Base-by-base conservation (phyloP, 1,284 basidiomycete genomes). In the Ceraceosorus bombacis region DNA sequence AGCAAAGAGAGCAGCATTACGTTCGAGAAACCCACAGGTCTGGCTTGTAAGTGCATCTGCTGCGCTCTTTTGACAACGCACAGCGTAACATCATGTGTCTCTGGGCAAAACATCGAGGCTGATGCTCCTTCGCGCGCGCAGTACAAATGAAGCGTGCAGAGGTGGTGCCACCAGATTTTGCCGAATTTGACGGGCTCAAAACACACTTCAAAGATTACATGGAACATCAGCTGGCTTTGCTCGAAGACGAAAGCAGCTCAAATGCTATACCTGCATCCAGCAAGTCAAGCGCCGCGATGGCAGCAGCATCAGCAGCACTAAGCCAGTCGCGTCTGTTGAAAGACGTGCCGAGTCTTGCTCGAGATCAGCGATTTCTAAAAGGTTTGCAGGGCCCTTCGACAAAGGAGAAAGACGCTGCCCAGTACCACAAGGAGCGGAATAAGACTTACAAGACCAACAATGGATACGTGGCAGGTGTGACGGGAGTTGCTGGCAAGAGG, bases 21-120 rank as follows among this genome's bases (percentile, higher is more conserved):
- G 8, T 97, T 97, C 69, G 94, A 97, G 73, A 98, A 97, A 78
- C 89, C 92, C 0, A 93, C 92, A 0, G 90, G 92, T 36, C 84
- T 99, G 15, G 91, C 73, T 17, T 57, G 74, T 78, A 40, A 57
- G 71, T 27, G 27, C 27, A 27, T 27, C 27, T 27, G 27, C 27
- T 27, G 27, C 27, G 27, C 27, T 27, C 3, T 27, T 3, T 27
- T 27, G 27, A 27, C 27, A 27, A 27, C 27, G 27, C 27, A 27
- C 27, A 27, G 27, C 27, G 27, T 27, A 27, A 27, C 2, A 27
- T 27, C 27, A 27, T 27, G 27, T 27, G 27, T 27, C 27, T 27
- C 27, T 27, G 27, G 27, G 27, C 27, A 27, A 27, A 27, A 27
- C 27, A 27, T 27, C 27, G 27, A 27, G 3, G 27, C 27, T 27